These are phyloP conservation scores for Chlamydomonas eustigma DNA, from an alignment of 139 green algal genomes.

Conservation along the genomic window DNA sequence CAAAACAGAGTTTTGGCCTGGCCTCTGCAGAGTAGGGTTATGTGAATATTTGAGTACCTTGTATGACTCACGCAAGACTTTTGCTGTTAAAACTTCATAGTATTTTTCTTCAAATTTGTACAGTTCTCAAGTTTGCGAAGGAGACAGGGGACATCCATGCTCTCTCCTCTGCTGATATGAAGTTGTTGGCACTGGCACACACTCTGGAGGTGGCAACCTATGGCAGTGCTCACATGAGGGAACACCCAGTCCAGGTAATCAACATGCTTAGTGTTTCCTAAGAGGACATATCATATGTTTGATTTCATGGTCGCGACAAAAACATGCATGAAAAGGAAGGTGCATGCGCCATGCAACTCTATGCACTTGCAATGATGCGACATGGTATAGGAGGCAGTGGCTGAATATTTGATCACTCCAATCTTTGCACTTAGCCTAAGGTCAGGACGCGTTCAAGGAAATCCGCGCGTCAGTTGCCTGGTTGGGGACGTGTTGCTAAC, in stretches of 20 bases:
- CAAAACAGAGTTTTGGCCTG: too few species aligned
- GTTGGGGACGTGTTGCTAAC: slow-evolving; percentile 70
- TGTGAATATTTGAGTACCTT: background rate
- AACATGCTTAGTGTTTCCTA: too few species aligned
- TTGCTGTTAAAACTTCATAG: background rate
- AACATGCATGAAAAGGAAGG: too few species aligned
- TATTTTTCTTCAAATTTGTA: too few species aligned
- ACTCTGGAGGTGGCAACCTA: slow-evolving; percentile 69
- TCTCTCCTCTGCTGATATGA: slow-evolving; percentile 75
- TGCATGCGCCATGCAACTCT: too few species aligned
- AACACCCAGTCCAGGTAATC: slow-evolving; percentile 49
- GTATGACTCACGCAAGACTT: background rate
- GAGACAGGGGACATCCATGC: slow-evolving; percentile 82
- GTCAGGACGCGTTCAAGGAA: slow-evolving; percentile 14
- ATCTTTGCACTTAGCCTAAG: too few species aligned
- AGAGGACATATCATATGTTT: too few species aligned
- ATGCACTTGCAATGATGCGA: too few species aligned
- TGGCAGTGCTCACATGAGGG: slow-evolving; percentile 54
- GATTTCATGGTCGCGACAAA: too few species aligned
- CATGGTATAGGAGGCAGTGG: too few species aligned
- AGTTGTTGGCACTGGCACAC: slow-evolving; percentile 78
- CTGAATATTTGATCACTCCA: too few species aligned
- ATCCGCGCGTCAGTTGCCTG: slow-evolving; percentile 48
- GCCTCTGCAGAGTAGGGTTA: too few species aligned
- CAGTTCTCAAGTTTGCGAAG: slow-evolving; percentile 82